phyloP scores from a whole-genome alignment of 768 basidiomycete species.

The Brasilioporus rufonigricans region DNA sequence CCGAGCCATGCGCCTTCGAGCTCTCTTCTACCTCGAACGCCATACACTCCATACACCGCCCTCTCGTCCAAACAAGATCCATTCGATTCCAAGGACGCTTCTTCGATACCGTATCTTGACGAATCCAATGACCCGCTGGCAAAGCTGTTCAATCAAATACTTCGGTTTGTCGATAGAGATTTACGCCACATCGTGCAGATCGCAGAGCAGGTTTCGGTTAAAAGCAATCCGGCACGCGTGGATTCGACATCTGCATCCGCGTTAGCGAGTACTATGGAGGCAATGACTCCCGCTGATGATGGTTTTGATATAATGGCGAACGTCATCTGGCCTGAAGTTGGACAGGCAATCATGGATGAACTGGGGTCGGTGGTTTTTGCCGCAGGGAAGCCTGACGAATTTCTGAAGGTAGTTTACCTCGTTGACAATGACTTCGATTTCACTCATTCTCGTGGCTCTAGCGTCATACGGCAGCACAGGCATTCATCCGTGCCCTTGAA shows the following conservation, averaged over 20 bases:
- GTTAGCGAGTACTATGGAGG: slow-evolving; percentile 2
- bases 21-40: slow-evolving; percentile 51
- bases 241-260: slow-evolving; percentile 5
- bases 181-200: slow-evolving; percentile 72
- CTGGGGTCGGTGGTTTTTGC: slow-evolving; percentile 83
- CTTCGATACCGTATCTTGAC: slow-evolving; percentile 56
- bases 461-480: slow-evolving; percentile 83
- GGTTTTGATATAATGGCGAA: slow-evolving; percentile 85
- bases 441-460: slow-evolving; percentile 30
- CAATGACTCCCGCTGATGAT: slow-evolving; percentile 14
- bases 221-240: slow-evolving; percentile 35
- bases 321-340: slow-evolving; percentile 87
- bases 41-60: slow-evolving; percentile 52
- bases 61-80: slow-evolving; percentile 42
- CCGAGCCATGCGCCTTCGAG: slow-evolving; percentile 12
- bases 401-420: slow-evolving; percentile 64
- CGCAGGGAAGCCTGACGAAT: slow-evolving; percentile 87
- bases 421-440: background rate
- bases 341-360: slow-evolving; percentile 77
- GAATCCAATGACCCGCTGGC: slow-evolving; percentile 67
- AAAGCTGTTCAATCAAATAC: slow-evolving; percentile 74
- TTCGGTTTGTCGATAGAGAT: slow-evolving; percentile 79
- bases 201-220: slow-evolving; percentile 64
- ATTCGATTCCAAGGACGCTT: slow-evolving; percentile 32
- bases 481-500: slow-evolving; percentile 81